Percentiles rank a stretch among this genome's conserved stretches.
phyloP scores from a whole-genome alignment of 129 eudicot species.

The Pittosporum tobira region DNA sequence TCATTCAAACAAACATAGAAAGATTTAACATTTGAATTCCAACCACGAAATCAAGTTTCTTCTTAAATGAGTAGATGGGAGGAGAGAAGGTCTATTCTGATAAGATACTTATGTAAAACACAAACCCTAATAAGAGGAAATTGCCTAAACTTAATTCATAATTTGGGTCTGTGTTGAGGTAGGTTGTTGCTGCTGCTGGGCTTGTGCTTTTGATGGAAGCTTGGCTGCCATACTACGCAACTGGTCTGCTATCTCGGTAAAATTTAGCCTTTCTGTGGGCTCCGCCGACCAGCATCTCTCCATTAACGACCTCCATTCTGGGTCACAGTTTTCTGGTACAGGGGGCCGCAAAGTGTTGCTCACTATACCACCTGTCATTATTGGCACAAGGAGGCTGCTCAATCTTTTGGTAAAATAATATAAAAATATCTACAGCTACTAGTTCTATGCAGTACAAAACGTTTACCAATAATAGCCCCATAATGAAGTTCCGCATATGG shows the following conservation, averaged over 20 bases:
- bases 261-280: constrained; percentile 79
- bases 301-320: constrained; percentile 79
- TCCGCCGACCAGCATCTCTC: constrained; percentile 94
- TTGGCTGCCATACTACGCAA: constrained; percentile 64
- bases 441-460: background rate
- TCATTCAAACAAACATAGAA: too few relatives aligned
- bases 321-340: constrained; percentile 75
- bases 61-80: background rate
- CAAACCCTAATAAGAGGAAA: too few relatives aligned
- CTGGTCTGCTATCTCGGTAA: constrained; percentile 67
- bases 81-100: too few relatives aligned
- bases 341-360: constrained; percentile 90
- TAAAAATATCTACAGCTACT: background rate
- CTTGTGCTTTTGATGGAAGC: constrained; percentile 56
- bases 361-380: constrained; percentile 71
- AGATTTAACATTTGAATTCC: too few relatives aligned
- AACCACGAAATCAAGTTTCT: too few relatives aligned
- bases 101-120: background rate
- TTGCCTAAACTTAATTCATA: constrained; percentile 15
- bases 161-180: constrained; percentile 13
- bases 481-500: constrained; percentile 86
- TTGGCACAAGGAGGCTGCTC: background rate
- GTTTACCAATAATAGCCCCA: constrained; percentile 85
- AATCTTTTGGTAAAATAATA: background rate
- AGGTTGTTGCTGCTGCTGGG: constrained; percentile 33